Evolutionary conservation across 1,284 basidiomycete genomes (phyloP).

Genomic region (Naganishia liquefaciens): DNA sequence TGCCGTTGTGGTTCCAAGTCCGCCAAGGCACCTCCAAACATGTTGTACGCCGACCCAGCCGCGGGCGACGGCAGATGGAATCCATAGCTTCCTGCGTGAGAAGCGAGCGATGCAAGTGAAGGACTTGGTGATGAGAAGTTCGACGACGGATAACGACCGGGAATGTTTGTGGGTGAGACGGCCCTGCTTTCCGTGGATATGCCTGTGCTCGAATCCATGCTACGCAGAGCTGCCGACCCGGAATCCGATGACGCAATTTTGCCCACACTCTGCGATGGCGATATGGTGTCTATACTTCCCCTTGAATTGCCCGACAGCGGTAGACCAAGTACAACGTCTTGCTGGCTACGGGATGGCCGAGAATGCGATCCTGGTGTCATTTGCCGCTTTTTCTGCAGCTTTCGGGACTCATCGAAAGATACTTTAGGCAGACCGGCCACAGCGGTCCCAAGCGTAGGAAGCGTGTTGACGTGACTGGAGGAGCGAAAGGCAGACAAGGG

Average conservation of each 20-base stretch:
- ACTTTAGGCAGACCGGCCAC: background rate
- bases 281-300: background rate
- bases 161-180: background rate
- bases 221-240: background rate
- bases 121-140: background rate
- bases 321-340: background rate
- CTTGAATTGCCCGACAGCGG: background rate
- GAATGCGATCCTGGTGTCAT: no score
- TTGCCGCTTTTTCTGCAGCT: background rate
- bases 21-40: background rate
- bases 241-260: background rate
- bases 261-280: background rate
- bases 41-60: conserved; percentile 24
- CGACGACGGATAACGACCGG: background rate
- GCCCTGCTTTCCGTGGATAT: background rate
- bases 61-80: conserved; percentile 17
- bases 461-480: background rate
- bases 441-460: background rate
- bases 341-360: no score
- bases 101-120: conserved; percentile 3
- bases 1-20: background rate
- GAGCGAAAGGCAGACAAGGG: conserved; percentile 9
- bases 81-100: conserved; percentile 8
- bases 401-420: background rate
- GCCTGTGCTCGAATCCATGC: background rate